A percentile compares a stretch with the other conserved stretches of the same genome.
phyloP scores from a whole-genome alignment of 306 rosid genomes.

The Canavalia ensiformis region DNA sequence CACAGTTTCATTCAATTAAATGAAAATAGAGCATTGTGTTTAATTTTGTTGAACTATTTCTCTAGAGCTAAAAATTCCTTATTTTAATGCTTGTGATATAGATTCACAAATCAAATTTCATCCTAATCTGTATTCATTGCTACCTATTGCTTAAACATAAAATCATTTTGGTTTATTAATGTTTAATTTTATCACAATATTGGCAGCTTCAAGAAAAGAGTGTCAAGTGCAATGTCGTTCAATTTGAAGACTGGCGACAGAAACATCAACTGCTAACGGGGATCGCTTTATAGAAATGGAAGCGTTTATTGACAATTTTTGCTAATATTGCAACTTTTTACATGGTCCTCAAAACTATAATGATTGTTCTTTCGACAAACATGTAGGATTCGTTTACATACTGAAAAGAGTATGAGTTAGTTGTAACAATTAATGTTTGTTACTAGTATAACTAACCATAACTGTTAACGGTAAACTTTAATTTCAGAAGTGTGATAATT shows the following conservation, averaged over 20 bases:
- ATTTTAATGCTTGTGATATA: neutral
- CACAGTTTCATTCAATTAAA: neutral
- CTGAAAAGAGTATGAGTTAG: too few species aligned
- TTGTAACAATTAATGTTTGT: too few species aligned
- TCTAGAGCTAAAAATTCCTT: neutral
- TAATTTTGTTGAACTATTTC: neutral
- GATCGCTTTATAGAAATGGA: slow-evolving; percentile 32
- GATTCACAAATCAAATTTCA: neutral
- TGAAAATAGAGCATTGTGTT: neutral
- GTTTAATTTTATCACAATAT: slow-evolving; percentile 10
- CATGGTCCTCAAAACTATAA: neutral
- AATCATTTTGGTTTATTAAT: neutral
- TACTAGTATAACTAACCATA: too few species aligned
- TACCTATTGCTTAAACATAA: neutral
- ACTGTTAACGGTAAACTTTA: too few species aligned
- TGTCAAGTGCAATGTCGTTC: slow-evolving; percentile 63
- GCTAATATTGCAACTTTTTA: slow-evolving; percentile 6
- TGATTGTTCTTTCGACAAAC: slow-evolving; percentile 7
- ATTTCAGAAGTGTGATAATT: too few species aligned
- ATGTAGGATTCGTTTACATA: slow-evolving; percentile 6
- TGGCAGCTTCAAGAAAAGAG: slow-evolving; percentile 71
- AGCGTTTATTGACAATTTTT: slow-evolving; percentile 3
- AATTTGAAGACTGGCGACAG: slow-evolving; percentile 52
- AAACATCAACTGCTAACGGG: slow-evolving; percentile 38
- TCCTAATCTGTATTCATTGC: neutral